A percentile compares a stretch with the other conserved stretches of the same genome.
Evolutionary conservation across 257 asterid species (phyloP).

Genomic region (Jaltomata sinuosa): DNA sequence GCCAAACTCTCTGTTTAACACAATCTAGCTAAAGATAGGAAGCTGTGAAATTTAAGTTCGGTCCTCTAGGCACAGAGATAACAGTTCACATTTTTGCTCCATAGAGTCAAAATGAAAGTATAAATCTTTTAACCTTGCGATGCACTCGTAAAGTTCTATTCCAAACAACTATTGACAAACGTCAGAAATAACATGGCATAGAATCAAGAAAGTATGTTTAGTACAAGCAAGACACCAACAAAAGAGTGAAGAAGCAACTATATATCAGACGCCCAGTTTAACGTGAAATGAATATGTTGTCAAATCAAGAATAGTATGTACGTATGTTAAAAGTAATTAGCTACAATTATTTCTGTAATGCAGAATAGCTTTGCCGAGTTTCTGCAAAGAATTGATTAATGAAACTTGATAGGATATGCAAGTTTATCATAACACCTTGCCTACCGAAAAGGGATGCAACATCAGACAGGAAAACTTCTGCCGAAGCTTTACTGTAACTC

Average conservation of each 20-base stretch:
- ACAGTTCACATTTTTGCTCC: neutral
- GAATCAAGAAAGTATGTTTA: neutral
- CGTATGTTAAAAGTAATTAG: too few species aligned
- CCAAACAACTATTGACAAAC: neutral
- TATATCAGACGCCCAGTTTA: too few species aligned
- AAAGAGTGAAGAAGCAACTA: too few species aligned
- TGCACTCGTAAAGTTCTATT: neutral
- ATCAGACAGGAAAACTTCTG: neutral
- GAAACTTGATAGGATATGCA: neutral
- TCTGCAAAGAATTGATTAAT: neutral
- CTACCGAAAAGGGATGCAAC: neutral
- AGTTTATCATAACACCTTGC: neutral
- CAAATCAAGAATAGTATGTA: too few species aligned
- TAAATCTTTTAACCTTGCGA: neutral
- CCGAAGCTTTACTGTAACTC: neutral
- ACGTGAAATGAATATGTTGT: too few species aligned
- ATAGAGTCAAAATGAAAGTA: neutral
- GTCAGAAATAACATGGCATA: neutral
- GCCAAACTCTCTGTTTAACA: neutral
- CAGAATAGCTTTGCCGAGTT: neutral
- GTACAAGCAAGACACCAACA: too few species aligned
- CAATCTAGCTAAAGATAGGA: neutral
- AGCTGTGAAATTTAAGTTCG: neutral
- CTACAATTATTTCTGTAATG: neutral
- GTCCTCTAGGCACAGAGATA: neutral